phyloP scores from a whole-genome alignment of 2,329 filamentous ascomycete species.

The Sporothrix mexicana region DNA sequence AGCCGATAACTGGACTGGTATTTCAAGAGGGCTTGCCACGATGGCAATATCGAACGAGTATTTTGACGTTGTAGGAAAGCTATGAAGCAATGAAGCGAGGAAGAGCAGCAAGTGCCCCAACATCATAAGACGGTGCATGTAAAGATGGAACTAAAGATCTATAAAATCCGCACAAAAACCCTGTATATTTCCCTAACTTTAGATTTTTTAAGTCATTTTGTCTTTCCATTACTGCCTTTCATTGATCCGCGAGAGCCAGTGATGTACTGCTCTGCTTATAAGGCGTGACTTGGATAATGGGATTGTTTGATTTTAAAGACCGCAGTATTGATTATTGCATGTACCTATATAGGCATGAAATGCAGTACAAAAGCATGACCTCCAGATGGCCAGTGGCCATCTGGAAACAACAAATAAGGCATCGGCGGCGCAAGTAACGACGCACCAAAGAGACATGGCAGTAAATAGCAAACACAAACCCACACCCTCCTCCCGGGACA shows the following conservation, averaged over 20 bases:
- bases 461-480: neutral
- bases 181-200: conserved; percentile 16
- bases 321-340: neutral
- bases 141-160: conserved; percentile 16
- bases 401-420: neutral
- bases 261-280: neutral
- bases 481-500: neutral
- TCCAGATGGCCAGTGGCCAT: no score
- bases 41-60: neutral
- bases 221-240: conserved; percentile 11
- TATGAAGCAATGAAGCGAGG: conserved; percentile 18
- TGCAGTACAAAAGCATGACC: neutral
- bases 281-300: neutral
- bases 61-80: conserved; percentile 17
- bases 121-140: conserved; percentile 18
- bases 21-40: neutral
- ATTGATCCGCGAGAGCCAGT: neutral
- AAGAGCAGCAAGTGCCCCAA: neutral
- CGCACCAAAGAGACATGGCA: neutral
- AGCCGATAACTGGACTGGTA: no score
- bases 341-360: no score
- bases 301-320: neutral
- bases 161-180: conserved; percentile 23
- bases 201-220: conserved; percentile 14
- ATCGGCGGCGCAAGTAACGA: neutral